These are phyloP conservation scores for Serendipita sp. DNA, from an alignment of 768 basidiomycete species.

Conservation along the genomic window DNA sequence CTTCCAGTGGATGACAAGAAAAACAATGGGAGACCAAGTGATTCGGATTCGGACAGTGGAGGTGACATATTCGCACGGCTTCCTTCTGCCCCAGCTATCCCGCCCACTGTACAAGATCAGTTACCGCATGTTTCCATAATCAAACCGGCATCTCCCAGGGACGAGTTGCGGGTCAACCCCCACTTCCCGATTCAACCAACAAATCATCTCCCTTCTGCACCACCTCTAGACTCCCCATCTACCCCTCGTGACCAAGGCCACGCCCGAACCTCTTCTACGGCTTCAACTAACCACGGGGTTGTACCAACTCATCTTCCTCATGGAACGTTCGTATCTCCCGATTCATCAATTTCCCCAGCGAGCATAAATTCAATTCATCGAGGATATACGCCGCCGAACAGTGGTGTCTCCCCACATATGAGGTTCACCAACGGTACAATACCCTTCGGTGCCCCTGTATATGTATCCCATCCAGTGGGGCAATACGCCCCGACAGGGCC, in stretches of 20 bases:
- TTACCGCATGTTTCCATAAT: background rate
- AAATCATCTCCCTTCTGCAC: background rate
- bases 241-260: constrained; percentile 8
- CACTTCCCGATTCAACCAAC: constrained; percentile 5
- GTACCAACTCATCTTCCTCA: background rate
- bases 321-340: constrained; percentile 12
- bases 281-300: background rate
- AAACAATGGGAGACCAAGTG: background rate
- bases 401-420: background rate
- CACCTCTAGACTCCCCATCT: background rate
- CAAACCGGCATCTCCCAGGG: background rate
- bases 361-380: background rate
- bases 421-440: background rate
- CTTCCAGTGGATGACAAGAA: constrained; percentile 6
- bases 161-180: constrained; percentile 7
- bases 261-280: background rate
- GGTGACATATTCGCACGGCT: background rate
- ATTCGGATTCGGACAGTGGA: background rate
- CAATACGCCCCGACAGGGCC: background rate
- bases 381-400: background rate
- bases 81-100: background rate
- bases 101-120: background rate
- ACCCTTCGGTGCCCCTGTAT: background rate
- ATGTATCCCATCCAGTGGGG: background rate
- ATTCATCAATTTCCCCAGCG: constrained; percentile 14